Evolutionary conservation across 352 stramenopile genomes (phyloP).

Genomic region (Pythium brachiatum): DNA sequence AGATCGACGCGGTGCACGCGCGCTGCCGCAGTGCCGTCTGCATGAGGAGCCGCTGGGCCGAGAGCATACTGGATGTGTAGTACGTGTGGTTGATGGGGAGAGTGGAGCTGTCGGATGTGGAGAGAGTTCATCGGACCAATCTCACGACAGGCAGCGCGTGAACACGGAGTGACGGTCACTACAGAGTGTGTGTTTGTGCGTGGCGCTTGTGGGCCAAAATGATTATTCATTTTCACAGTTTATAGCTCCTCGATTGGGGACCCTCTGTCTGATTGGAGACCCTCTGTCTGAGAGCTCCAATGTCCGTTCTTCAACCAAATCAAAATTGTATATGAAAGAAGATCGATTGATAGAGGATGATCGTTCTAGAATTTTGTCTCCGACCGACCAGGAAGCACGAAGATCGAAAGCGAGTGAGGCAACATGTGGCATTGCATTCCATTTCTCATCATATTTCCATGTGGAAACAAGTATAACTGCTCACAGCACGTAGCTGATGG

Average conservation of each 20-base stretch:
- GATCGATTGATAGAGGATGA: slow-evolving; percentile 16
- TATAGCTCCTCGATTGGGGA: background rate
- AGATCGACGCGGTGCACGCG: background rate
- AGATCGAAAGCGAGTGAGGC: background rate
- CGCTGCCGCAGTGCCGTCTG: slow-evolving; percentile 9
- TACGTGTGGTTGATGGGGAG: background rate
- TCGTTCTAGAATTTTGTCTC: background rate
- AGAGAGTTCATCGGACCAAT: background rate
- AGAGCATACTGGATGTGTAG: slow-evolving; percentile 10
- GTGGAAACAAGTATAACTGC: background rate
- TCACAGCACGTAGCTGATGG: background rate
- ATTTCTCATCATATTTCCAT: background rate
- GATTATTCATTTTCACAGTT: background rate
- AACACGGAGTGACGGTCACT: slow-evolving; percentile 8
- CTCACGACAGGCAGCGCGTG: background rate
- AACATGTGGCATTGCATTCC: background rate
- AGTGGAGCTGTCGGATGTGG: background rate
- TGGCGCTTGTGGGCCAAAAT: background rate
- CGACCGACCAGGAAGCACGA: background rate
- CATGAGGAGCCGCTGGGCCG: slow-evolving; percentile 10
- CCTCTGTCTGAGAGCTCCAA: no score
- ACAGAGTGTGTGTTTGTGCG: slow-evolving; percentile 1
- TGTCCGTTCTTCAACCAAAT: background rate
- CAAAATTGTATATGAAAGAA: background rate
- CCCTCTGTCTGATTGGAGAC: no score